These are phyloP conservation scores for Botrytis byssoidea DNA, from an alignment of 2,329 filamentous ascomycete genomes.

Conservation along the genomic window DNA sequence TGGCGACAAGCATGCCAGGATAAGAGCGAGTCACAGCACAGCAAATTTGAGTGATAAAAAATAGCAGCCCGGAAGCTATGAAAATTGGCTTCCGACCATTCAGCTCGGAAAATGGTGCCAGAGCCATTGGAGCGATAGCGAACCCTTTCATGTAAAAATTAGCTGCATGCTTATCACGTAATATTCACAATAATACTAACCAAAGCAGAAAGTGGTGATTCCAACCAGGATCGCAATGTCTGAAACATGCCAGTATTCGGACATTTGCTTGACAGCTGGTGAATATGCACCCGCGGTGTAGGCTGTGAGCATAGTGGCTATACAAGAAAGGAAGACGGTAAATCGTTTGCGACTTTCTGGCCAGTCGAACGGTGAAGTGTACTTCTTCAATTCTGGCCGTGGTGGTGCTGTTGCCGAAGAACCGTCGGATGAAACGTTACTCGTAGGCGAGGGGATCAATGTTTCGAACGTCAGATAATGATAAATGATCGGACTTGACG, in stretches of 20 bases:
- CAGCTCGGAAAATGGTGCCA: constrained; percentile 85
- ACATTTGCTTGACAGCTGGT: constrained; percentile 65
- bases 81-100: constrained; percentile 86
- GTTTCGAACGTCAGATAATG: constrained; percentile 39
- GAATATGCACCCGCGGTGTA: constrained; percentile 81
- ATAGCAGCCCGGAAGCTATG: constrained; percentile 68
- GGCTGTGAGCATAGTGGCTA: constrained; percentile 73
- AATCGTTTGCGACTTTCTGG: constrained; percentile 64
- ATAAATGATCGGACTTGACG: constrained; percentile 32
- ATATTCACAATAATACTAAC: constrained; percentile 38
- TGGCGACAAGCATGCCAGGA: constrained; percentile 70
- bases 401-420: constrained; percentile 43
- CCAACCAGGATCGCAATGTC: constrained; percentile 67
- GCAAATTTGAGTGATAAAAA: constrained; percentile 67
- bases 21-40: constrained; percentile 70
- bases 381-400: constrained; percentile 64
- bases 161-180: background rate
- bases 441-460: constrained; percentile 30
- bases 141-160: constrained; percentile 49
- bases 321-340: constrained; percentile 70
- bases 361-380: constrained; percentile 72
- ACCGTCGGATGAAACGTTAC: constrained; percentile 20
- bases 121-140: constrained; percentile 77
- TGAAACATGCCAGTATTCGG: constrained; percentile 62
- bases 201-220: constrained; percentile 77